These are phyloP conservation scores for Helminthosporium solani DNA, from an alignment of 2,329 filamentous ascomycete species.

Conservation along the genomic window DNA sequence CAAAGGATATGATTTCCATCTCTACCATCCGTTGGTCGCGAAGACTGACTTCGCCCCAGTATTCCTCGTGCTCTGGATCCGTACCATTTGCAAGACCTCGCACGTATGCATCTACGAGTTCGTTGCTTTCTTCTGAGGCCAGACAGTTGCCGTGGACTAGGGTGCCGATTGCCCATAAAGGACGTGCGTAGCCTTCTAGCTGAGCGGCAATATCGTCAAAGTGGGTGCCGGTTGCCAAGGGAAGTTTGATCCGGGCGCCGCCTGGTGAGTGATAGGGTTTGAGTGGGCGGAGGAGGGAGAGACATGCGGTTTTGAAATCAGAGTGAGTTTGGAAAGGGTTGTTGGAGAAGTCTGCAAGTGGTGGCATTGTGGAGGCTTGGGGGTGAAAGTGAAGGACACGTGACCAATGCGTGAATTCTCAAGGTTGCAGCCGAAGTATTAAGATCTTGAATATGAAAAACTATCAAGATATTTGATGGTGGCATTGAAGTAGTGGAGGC, in stretches of 20 bases:
- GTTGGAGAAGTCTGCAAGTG: constrained; percentile 30
- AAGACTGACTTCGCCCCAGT: constrained; percentile 51
- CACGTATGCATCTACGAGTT: constrained; percentile 29
- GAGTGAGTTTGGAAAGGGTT: constrained; percentile 25
- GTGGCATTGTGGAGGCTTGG: constrained; percentile 21
- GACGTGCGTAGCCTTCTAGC: constrained; percentile 37
- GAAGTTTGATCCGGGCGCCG: constrained; percentile 35
- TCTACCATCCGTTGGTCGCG: constrained; percentile 58
- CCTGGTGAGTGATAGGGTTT: constrained; percentile 32
- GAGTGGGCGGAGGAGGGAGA: constrained; percentile 25
- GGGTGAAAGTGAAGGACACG: neutral
- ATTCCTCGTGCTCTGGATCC: constrained; percentile 40
- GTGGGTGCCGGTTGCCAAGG: constrained; percentile 35
- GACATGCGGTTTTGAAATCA: constrained; percentile 28
- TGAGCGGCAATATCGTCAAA: constrained; percentile 40
- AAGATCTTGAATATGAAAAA: too few relatives aligned
- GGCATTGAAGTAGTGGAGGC: too few relatives aligned
- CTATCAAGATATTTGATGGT: too few relatives aligned
- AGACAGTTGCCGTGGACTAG: constrained; percentile 24
- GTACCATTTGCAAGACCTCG: constrained; percentile 38
- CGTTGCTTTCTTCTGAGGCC: constrained; percentile 14
- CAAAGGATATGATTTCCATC: constrained; percentile 54
- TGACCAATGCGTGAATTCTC: neutral
- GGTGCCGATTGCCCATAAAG: constrained; percentile 36
- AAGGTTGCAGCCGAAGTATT: neutral